A percentile compares a stretch with the other conserved stretches of the same genome.
phyloP scores from a whole-genome alignment of 257 asterid species.

The Osmanthus fragrans region DNA sequence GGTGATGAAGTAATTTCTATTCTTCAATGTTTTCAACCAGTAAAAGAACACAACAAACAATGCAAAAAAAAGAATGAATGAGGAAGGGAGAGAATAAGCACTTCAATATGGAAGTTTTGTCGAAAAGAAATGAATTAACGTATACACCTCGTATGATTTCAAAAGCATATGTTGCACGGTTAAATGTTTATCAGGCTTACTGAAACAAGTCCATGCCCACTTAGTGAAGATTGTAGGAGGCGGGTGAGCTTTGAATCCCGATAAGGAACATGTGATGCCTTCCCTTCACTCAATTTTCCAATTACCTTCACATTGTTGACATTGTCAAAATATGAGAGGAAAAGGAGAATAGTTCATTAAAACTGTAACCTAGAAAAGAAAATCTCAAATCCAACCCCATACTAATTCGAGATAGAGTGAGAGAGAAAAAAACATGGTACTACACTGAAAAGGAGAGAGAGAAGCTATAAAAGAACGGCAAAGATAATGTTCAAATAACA shows the following conservation, averaged over 20 bases:
- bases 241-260: conserved; percentile 99
- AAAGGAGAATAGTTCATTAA: not conserved
- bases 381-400: not conserved
- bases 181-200: conserved; percentile 44
- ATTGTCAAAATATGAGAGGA: conserved; percentile 21
- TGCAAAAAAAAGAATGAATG: conserved; percentile 13
- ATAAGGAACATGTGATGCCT: conserved; percentile 92
- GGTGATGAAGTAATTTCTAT: conserved; percentile 5
- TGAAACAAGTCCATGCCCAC: conserved; percentile 99
- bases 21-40: conserved; percentile 15
- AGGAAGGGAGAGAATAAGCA: conserved; percentile 11
- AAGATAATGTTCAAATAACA: not conserved
- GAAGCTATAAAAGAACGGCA: conserved; percentile 1
- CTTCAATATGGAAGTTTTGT: not conserved
- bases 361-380: not conserved
- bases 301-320: conserved; percentile 62
- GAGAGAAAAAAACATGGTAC: not conserved
- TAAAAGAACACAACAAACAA: not conserved
- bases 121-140: conserved; percentile 11
- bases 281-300: conserved; percentile 98
- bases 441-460: conserved; percentile 8
- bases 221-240: conserved; percentile 87
- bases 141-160: not conserved
- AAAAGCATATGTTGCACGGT: not conserved
- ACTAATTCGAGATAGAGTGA: not conserved